These are phyloP conservation scores for Coniferiporia weirii DNA, from an alignment of 1,284 basidiomycete genomes.

Conservation along the genomic window DNA sequence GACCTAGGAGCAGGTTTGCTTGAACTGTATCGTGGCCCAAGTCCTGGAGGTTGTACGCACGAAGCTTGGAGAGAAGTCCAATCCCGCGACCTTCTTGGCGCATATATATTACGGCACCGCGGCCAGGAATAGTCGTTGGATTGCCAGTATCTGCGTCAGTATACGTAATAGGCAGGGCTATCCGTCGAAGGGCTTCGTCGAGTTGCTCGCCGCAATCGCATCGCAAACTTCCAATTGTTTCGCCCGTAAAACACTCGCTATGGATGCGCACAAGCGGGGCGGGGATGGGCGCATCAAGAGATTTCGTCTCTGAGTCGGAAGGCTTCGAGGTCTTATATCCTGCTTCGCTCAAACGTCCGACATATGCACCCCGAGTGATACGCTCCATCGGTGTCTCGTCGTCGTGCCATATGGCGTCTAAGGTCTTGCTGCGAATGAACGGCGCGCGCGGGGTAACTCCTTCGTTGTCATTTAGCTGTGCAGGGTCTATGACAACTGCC, in stretches of 20 bases:
- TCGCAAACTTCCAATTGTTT: constrained; percentile 96
- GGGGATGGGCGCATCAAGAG: constrained; percentile 36
- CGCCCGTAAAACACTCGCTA: constrained; percentile 98
- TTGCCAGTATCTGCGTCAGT: constrained; percentile 26
- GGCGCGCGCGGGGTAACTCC: constrained; percentile 35
- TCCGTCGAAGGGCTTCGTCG: constrained; percentile 92
- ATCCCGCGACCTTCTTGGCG: constrained; percentile 99
- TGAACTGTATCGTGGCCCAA: constrained; percentile 97
- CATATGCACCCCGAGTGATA: constrained; percentile 90
- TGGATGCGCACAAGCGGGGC: constrained; percentile 92
- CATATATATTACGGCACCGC: constrained; percentile 95
- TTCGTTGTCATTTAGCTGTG: constrained; percentile 58
- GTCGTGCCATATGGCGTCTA: constrained; percentile 85
- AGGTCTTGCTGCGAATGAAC: constrained; percentile 73
- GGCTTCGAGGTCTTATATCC: constrained; percentile 52
- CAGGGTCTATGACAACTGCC: constrained; percentile 92
- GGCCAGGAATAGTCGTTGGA: constrained; percentile 56
- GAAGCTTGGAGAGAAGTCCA: constrained; percentile 91
- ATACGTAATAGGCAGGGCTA: constrained; percentile 67
- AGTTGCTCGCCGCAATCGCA: constrained; percentile 99
- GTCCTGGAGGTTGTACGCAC: constrained; percentile 98
- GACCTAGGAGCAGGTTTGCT: constrained; percentile 93
- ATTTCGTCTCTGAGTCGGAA: constrained; percentile 24
- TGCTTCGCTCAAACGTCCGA: constrained; percentile 70
- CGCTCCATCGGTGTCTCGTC: constrained; percentile 93